Percentiles rank a stretch among this genome's conserved stretches.
Evolutionary conservation across 1,139 yeast genomes (phyloP).

Genomic region (Taphrina confusa): DNA sequence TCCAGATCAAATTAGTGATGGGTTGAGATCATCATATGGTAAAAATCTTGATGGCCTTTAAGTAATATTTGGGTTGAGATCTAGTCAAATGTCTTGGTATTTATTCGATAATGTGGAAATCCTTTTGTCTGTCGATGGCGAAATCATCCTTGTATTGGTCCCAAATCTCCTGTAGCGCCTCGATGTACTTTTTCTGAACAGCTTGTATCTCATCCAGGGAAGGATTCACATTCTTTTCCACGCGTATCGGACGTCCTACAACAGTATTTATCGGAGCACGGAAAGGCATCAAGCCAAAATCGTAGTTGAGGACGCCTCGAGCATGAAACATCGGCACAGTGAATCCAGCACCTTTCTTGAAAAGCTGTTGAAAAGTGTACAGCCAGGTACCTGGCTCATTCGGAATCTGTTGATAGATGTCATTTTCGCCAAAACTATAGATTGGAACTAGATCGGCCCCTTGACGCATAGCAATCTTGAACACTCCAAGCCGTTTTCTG

Average conservation of each 20-base stretch:
- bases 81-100: too few relatives aligned
- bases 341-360: conserved; percentile 72
- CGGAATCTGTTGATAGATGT: conserved; percentile 64
- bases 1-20: too few relatives aligned
- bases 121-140: conserved; percentile 37
- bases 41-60: too few relatives aligned
- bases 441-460: conserved; percentile 83
- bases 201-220: conserved; percentile 58
- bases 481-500: conserved; percentile 80
- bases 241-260: conserved; percentile 76
- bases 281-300: conserved; percentile 86
- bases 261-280: conserved; percentile 78
- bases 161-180: conserved; percentile 65
- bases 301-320: conserved; percentile 87
- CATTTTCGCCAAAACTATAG: conserved; percentile 88
- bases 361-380: conserved; percentile 63
- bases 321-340: conserved; percentile 92
- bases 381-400: conserved; percentile 59
- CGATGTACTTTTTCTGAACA: conserved; percentile 72
- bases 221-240: conserved; percentile 58
- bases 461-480: conserved; percentile 76
- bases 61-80: too few relatives aligned
- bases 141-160: conserved; percentile 66
- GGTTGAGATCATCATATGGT: too few relatives aligned
- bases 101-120: conserved; percentile 38